Conservation (phyloP, 2,329 filamentous ascomycete species). For the Penicillium paneum region DNA sequence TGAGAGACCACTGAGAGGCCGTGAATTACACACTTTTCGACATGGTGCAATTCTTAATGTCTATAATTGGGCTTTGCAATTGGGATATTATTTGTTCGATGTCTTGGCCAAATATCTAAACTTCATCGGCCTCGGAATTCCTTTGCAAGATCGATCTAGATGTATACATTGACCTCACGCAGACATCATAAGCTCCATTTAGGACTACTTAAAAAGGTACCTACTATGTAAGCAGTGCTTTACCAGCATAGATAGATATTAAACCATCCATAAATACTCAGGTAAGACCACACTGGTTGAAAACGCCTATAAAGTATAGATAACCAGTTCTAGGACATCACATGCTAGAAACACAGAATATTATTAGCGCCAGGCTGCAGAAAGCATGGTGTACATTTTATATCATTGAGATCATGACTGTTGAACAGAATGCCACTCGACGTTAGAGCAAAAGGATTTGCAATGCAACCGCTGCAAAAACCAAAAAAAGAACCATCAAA, state of each 20-base stretch:
- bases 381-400: constrained; percentile 23
- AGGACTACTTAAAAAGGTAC: not conserved
- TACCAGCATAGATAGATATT: too few species aligned
- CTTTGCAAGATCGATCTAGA: not conserved
- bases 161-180: not conserved
- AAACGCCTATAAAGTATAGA: not conserved
- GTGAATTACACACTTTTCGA: constrained; percentile 14
- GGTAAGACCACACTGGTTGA: not conserved
- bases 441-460: constrained; percentile 14
- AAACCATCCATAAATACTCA: not conserved
- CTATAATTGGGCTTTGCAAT: not conserved
- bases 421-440: constrained; percentile 24
- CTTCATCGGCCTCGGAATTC: not conserved
- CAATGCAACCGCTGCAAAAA: constrained; percentile 11
- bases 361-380: constrained; percentile 9
- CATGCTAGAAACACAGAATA: not conserved
- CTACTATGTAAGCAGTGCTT: not conserved
- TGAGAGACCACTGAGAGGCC: not conserved
- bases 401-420: constrained; percentile 29
- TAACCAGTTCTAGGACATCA: not conserved
- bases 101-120: not conserved
- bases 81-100: not conserved
- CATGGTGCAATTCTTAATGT: not conserved
- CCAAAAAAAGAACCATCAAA: constrained; percentile 14
- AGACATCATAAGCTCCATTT: not conserved